Conservation (phyloP, 805 yeast genomes). For the Spathaspora gorwiae region DNA sequence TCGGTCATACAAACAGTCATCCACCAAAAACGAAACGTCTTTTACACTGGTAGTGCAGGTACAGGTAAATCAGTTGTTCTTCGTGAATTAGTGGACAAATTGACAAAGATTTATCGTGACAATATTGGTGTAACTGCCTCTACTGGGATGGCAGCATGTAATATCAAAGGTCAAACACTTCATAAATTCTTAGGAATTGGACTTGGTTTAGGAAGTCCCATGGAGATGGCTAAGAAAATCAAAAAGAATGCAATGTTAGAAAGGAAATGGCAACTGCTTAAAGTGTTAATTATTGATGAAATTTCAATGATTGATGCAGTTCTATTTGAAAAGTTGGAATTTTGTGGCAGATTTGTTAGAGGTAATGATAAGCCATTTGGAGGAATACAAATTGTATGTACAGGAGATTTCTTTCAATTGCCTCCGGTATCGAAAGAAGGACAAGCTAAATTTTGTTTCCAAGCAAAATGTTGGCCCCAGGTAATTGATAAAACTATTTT, state of each 20-base stretch:
- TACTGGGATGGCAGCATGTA: conserved; percentile 93
- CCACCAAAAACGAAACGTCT: conserved; percentile 48
- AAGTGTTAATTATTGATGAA: conserved; percentile 83
- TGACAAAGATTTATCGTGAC: conserved; percentile 40
- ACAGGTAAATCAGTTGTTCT: conserved; percentile 79
- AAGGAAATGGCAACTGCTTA: conserved; percentile 61
- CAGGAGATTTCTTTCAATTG: conserved; percentile 95
- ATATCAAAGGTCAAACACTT: conserved; percentile 86
- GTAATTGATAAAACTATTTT: conserved; percentile 63
- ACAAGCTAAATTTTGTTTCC: conserved; percentile 61
- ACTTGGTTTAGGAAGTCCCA: conserved; percentile 53
- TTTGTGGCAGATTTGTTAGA: conserved; percentile 56
- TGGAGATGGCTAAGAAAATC: conserved; percentile 44
- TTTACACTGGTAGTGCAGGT: conserved; percentile 84
- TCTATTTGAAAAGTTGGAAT: conserved; percentile 70
- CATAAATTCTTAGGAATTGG: conserved; percentile 88
- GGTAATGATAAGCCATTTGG: conserved; percentile 72
- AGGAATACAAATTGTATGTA: conserved; percentile 81
- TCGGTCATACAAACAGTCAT: conserved; percentile 50
- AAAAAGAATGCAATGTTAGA: conserved; percentile 38
- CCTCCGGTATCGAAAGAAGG: conserved; percentile 71
- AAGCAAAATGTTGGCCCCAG: conserved; percentile 63
- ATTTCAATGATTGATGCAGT: conserved; percentile 88
- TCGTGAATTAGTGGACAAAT: conserved; percentile 54
- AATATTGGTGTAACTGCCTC: conserved; percentile 87